A percentile compares a stretch with the other conserved stretches of the same genome.
phyloP scores from a whole-genome alignment of 495 filamentous ascomycete species.

The Symbiotaphrina buchneri region DNA sequence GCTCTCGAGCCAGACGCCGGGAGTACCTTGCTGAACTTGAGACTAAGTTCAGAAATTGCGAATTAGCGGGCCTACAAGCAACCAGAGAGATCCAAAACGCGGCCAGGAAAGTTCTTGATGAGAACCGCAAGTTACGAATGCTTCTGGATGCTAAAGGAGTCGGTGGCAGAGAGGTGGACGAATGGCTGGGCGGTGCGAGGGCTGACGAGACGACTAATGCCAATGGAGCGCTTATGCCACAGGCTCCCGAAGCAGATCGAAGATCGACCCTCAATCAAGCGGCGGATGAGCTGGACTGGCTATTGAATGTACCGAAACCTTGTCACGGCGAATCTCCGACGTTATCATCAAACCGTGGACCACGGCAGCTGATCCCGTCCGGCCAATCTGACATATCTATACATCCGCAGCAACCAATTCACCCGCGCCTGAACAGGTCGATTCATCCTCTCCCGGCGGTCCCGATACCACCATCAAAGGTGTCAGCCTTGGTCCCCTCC shows the following conservation, averaged over 20 bases:
- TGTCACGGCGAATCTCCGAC: not conserved
- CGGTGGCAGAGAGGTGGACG: constrained; percentile 19
- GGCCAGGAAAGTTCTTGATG: constrained; percentile 35
- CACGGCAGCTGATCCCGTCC: not conserved
- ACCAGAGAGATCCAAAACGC: constrained; percentile 37
- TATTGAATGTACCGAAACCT: not conserved
- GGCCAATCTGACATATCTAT: no score
- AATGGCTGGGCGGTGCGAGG: constrained; percentile 3
- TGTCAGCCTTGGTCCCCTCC: no score
- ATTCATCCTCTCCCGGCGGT: no score
- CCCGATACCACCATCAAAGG: no score
- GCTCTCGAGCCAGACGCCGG: constrained; percentile 51
- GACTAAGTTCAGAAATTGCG: constrained; percentile 31
- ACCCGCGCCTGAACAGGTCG: no score
- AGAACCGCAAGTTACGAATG: constrained; percentile 33
- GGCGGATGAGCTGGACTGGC: constrained; percentile 5
- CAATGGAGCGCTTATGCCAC: constrained; percentile 9
- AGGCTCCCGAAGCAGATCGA: no score
- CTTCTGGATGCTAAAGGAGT: constrained; percentile 22
- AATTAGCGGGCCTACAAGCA: constrained; percentile 32
- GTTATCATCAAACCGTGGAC: not conserved
- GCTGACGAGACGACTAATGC: constrained; percentile 9
- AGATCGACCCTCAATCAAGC: no score
- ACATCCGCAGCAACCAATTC: no score
- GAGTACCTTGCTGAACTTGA: constrained; percentile 56